phyloP scores from a whole-genome alignment of 2,329 filamentous ascomycete species.

The Apiospora arundinis region DNA sequence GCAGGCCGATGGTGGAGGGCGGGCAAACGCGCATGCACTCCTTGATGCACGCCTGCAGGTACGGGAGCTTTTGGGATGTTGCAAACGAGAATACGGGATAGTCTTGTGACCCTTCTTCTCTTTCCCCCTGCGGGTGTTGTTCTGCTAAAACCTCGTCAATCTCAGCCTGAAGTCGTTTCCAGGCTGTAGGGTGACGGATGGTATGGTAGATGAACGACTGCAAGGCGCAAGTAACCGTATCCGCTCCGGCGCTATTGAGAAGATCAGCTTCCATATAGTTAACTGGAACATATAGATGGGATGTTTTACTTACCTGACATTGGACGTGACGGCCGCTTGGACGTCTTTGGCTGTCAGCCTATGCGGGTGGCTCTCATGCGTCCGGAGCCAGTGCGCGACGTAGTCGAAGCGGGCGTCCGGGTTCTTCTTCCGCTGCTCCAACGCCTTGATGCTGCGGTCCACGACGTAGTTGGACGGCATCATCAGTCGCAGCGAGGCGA shows the following conservation, averaged over 20 bases:
- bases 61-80: conserved; percentile 39
- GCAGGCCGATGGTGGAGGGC: conserved; percentile 28
- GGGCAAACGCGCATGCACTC: conserved; percentile 35
- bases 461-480: conserved; percentile 27
- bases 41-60: conserved; percentile 41
- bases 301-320: conserved; percentile 6
- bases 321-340: conserved; percentile 22
- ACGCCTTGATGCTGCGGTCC: conserved; percentile 20
- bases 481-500: conserved; percentile 25
- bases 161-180: conserved; percentile 19
- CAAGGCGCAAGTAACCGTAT: conserved; percentile 18
- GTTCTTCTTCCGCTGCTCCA: conserved; percentile 26
- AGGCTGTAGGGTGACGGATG: conserved; percentile 23
- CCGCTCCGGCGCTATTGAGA: background rate
- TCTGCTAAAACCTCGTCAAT: conserved; percentile 2
- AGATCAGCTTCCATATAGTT: background rate
- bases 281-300: no score
- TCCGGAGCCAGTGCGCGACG: conserved; percentile 29
- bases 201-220: conserved; percentile 24
- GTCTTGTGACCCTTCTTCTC: background rate
- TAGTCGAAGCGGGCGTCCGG: conserved; percentile 28
- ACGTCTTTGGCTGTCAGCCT: conserved; percentile 19
- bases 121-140: conserved; percentile 26
- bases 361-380: conserved; percentile 27
- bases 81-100: conserved; percentile 31